A percentile compares a stretch with the other conserved stretches of the same genome.
Conservation (phyloP, 495 filamentous ascomycete genomes). For the Terfezia boudieri region DNA sequence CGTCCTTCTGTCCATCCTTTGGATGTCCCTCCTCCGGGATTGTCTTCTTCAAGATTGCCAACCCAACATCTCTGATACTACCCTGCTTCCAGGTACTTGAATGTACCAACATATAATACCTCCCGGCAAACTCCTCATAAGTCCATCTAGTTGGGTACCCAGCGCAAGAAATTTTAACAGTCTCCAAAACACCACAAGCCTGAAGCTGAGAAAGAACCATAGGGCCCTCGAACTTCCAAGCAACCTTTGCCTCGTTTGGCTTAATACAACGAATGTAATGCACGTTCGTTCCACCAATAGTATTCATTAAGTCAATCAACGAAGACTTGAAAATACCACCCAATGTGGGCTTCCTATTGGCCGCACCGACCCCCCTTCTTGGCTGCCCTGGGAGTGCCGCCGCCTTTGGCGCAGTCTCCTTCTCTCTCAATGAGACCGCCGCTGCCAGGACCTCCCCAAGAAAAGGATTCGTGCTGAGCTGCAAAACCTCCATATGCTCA, state of each 20-base stretch:
- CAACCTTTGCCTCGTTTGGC: slow-evolving; percentile 87
- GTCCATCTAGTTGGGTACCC: slow-evolving; percentile 98
- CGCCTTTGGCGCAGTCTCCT: slow-evolving; percentile 52
- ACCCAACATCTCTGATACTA: slow-evolving; percentile 66
- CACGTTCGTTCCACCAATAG: slow-evolving; percentile 92
- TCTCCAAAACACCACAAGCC: slow-evolving; percentile 97
- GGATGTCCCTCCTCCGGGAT: slow-evolving; percentile 35
- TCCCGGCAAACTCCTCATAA: slow-evolving; percentile 91
- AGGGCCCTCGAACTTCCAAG: slow-evolving; percentile 96
- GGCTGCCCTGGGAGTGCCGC: slow-evolving; percentile 44
- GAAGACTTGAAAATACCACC: slow-evolving; percentile 98
- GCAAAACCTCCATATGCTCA: slow-evolving; percentile 86
- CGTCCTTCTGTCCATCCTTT: slow-evolving; percentile 42
- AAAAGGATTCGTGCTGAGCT: slow-evolving; percentile 65
- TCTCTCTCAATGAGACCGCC: slow-evolving; percentile 68
- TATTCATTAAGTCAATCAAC: slow-evolving; percentile 91
- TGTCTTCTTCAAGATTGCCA: slow-evolving; percentile 75
- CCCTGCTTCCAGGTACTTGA: slow-evolving; percentile 81
- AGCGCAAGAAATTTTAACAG: slow-evolving; percentile 90
- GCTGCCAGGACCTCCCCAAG: slow-evolving; percentile 65
- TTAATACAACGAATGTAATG: slow-evolving; percentile 99
- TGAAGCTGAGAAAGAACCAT: slow-evolving; percentile 97
- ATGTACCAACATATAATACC: slow-evolving; percentile 96
- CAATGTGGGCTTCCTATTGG: slow-evolving; percentile 87
- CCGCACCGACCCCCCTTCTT: slow-evolving; percentile 69